Percentiles rank a stretch among this genome's conserved stretches.
phyloP scores from a whole-genome alignment of 129 eudicot genomes.

The Arctium lappa region DNA sequence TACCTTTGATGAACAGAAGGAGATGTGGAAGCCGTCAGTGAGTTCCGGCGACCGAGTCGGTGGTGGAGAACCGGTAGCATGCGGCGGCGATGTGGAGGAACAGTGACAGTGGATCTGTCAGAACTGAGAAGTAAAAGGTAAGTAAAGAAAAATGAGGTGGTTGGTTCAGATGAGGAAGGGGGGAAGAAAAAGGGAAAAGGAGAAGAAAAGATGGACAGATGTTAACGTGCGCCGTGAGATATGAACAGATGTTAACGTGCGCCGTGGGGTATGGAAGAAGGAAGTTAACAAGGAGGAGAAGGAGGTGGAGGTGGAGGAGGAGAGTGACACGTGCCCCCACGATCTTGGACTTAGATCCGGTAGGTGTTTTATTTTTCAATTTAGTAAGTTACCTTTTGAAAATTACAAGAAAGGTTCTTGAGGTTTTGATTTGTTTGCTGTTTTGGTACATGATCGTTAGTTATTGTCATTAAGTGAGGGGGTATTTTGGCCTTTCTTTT shows the following conservation, averaged over 20 bases:
- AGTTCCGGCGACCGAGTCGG: slow-evolving; percentile 23
- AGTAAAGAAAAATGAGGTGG: slow-evolving; percentile 4
- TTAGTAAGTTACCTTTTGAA: not conserved
- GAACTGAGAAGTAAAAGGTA: not conserved
- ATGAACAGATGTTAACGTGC: not conserved
- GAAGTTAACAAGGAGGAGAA: not conserved
- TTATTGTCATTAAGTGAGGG: no score
- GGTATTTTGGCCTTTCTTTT: no score
- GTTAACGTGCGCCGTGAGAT: slow-evolving; percentile 43
- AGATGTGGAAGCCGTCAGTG: slow-evolving; percentile 16
- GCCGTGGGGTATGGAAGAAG: slow-evolving; percentile 13
- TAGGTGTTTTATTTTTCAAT: not conserved
- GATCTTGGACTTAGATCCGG: slow-evolving; percentile 29
- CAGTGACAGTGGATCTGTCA: slow-evolving; percentile 25
- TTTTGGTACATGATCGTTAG: no score
- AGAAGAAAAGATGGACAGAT: not conserved
- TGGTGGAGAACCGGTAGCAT: slow-evolving; percentile 3
- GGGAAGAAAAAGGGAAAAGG: slow-evolving; percentile 8
- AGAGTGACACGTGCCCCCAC: slow-evolving; percentile 19
- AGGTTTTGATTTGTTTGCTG: not conserved
- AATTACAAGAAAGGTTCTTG: not conserved
- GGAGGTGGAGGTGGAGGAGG: not conserved
- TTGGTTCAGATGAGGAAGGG: slow-evolving; percentile 18
- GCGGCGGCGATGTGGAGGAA: slow-evolving; percentile 26
- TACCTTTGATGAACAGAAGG: not conserved